phyloP scores from a whole-genome alignment of 805 yeast species.

The Teunomyces funiuensis region DNA sequence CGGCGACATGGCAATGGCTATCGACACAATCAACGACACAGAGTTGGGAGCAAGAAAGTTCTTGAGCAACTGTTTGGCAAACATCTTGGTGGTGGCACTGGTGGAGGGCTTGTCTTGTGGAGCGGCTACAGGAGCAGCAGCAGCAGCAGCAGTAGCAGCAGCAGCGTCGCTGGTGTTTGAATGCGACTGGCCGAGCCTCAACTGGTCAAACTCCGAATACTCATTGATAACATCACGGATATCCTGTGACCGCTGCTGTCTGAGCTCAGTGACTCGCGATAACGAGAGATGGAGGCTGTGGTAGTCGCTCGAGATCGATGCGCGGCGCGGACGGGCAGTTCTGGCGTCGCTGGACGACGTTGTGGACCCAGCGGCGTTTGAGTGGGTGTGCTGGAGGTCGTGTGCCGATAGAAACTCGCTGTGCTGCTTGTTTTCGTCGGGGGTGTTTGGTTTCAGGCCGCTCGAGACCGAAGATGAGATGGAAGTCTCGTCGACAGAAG shows the following conservation, averaged over 20 bases:
- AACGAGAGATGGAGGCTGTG: conserved; percentile 13
- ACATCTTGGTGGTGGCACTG: neutral
- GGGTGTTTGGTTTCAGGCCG: neutral
- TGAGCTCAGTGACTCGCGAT: conserved; percentile 24
- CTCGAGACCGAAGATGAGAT: conserved; percentile 1
- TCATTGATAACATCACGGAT: conserved; percentile 42
- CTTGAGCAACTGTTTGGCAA: conserved; percentile 19
- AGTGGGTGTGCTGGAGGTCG: conserved; percentile 8
- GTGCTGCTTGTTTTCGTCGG: conserved; percentile 17
- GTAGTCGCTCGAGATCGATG: conserved; percentile 10
- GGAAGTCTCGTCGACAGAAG: conserved; percentile 1
- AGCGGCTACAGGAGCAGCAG: too few species aligned
- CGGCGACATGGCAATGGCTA: conserved; percentile 79
- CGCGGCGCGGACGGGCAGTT: conserved; percentile 5
- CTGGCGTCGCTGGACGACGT: conserved; percentile 5
- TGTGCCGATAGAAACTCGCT: conserved; percentile 17
- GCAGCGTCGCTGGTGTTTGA: conserved; percentile 16
- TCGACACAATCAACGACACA: conserved; percentile 60
- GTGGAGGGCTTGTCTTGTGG: too few species aligned
- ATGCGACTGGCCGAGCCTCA: conserved; percentile 13
- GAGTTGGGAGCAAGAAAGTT: conserved; percentile 74
- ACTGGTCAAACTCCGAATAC: conserved; percentile 40
- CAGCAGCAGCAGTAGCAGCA: conserved; percentile 12
- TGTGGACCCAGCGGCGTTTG: conserved; percentile 10
- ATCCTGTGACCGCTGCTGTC: conserved; percentile 31